Conservation (phyloP, 2,329 filamentous ascomycete species). For the Rutstroemia sp. region DNA sequence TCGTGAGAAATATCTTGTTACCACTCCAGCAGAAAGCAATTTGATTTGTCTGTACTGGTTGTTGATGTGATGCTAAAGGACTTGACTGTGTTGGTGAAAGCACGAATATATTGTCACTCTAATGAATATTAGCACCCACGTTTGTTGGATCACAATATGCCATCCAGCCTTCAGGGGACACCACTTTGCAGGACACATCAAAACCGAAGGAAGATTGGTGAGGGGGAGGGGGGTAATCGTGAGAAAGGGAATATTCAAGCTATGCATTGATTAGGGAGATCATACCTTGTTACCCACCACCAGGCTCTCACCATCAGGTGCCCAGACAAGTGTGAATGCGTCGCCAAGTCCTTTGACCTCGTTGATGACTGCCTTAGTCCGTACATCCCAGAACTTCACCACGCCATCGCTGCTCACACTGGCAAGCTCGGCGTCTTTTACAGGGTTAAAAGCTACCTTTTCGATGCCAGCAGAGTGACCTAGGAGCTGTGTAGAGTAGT, state of each 20-base stretch:
- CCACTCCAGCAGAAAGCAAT: conserved; percentile 69
- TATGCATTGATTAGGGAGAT: conserved; percentile 25
- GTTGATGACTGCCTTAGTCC: conserved; percentile 62
- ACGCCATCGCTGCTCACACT: conserved; percentile 68
- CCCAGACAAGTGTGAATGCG: conserved; percentile 67
- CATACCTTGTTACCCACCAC: conserved; percentile 67
- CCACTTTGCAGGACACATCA: too few relatives aligned
- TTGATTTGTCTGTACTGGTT: conserved; percentile 61
- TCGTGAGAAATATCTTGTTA: conserved; percentile 62
- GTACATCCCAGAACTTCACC: conserved; percentile 74
- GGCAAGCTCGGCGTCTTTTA: conserved; percentile 69
- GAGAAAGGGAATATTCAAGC: not conserved
- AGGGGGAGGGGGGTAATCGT: not conserved
- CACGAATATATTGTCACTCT: conserved; percentile 56
- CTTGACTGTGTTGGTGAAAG: conserved; percentile 52
- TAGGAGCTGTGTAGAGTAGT: conserved; percentile 68
- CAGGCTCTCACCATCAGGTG: conserved; percentile 60
- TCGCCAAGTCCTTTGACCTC: conserved; percentile 60
- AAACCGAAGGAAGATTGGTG: not conserved
- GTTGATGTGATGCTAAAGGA: conserved; percentile 51
- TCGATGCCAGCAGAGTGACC: conserved; percentile 60
- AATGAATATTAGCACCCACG: conserved; percentile 1
- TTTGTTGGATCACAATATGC: not conserved
- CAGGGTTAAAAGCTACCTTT: conserved; percentile 71
- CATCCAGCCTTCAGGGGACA: too few relatives aligned